Conservation (phyloP, 495 filamentous ascomycete genomes). For the Poronia punctata region DNA sequence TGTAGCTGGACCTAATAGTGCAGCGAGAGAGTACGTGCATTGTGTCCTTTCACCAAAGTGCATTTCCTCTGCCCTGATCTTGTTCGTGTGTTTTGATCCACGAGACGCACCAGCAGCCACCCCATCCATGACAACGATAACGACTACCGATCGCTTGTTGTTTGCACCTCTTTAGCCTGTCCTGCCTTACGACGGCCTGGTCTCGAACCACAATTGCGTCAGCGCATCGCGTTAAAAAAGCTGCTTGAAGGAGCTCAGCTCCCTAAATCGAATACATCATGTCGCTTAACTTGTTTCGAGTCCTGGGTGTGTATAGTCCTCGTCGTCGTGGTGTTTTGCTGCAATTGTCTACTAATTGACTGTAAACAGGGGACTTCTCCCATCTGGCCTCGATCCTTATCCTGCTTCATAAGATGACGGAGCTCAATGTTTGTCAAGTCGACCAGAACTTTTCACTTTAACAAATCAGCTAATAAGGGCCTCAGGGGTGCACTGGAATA, state of each 20-base stretch:
- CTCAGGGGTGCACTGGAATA: constrained; percentile 88
- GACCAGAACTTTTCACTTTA: too few species aligned
- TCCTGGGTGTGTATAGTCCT: constrained; percentile 57
- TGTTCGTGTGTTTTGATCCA: too few species aligned
- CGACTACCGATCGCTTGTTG: too few species aligned
- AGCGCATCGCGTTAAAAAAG: constrained; percentile 10
- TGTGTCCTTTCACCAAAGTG: constrained; percentile 28
- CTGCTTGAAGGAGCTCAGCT: constrained; percentile 20
- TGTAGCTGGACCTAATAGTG: too few species aligned
- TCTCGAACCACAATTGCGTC: neutral
- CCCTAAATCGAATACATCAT: constrained; percentile 38
- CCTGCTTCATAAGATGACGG: constrained; percentile 89
- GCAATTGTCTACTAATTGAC: constrained; percentile 2
- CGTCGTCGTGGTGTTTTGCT: neutral
- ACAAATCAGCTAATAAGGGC: constrained; percentile 13
- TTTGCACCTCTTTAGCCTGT: neutral
- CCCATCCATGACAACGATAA: too few species aligned
- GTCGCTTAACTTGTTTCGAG: constrained; percentile 74
- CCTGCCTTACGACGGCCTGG: neutral
- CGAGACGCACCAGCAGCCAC: too few species aligned
- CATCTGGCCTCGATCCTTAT: constrained; percentile 93
- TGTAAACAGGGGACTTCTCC: constrained; percentile 72
- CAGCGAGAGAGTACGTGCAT: too few species aligned
- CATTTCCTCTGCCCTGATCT: constrained; percentile 1
- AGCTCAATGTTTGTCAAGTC: constrained; percentile 72